phyloP scores from a whole-genome alignment of 805 yeast species.

The Yarrowia sp. region DNA sequence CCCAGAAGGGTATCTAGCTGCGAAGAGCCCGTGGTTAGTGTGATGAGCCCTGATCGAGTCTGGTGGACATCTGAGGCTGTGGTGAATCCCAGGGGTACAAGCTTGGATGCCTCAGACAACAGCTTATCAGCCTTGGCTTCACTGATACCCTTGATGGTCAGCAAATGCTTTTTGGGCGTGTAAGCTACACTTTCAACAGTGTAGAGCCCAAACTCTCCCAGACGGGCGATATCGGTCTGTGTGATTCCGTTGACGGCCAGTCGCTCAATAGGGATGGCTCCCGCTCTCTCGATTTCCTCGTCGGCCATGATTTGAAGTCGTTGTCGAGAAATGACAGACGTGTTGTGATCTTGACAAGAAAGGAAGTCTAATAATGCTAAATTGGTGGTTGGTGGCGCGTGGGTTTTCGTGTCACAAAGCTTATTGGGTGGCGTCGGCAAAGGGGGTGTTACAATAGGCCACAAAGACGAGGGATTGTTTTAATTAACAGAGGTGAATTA shows the following conservation, averaged over 20 bases:
- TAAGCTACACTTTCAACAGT: slow-evolving; percentile 94
- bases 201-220: slow-evolving; percentile 81
- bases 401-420: slow-evolving; percentile 10
- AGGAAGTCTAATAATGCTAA: neutral
- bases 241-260: slow-evolving; percentile 72
- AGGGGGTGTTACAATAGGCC: too few species aligned
- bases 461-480: too few species aligned
- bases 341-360: slow-evolving; percentile 5
- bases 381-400: slow-evolving; percentile 5
- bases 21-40: slow-evolving; percentile 94
- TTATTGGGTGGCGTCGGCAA: slow-evolving; percentile 19
- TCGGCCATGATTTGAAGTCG: slow-evolving; percentile 3
- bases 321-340: neutral
- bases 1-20: slow-evolving; percentile 91
- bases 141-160: slow-evolving; percentile 87
- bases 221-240: slow-evolving; percentile 74
- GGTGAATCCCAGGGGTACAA: slow-evolving; percentile 95
- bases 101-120: slow-evolving; percentile 78
- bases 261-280: slow-evolving; percentile 26
- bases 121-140: slow-evolving; percentile 93
- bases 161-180: slow-evolving; percentile 81
- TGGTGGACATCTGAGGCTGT: slow-evolving; percentile 95
- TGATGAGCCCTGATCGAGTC: slow-evolving; percentile 86
- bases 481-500: too few species aligned
- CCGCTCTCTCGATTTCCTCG: slow-evolving; percentile 35